Conservation (phyloP, 495 filamentous ascomycete genomes). For the Tuber borchii region DNA sequence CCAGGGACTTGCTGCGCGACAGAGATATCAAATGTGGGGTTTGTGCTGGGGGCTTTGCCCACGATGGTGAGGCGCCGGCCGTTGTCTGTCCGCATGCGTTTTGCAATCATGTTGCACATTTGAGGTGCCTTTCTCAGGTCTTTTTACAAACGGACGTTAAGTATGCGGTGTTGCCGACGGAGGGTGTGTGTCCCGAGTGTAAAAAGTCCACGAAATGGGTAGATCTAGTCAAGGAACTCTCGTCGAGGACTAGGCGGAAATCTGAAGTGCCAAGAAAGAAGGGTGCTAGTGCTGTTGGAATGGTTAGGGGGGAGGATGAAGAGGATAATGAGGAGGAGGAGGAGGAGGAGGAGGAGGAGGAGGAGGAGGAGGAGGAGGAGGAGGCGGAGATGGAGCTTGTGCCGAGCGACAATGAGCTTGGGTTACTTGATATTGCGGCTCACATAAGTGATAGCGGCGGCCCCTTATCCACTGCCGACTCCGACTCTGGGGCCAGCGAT, state of each 20-base stretch:
- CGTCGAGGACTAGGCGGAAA: slow-evolving; percentile 46
- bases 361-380: slow-evolving; percentile 26
- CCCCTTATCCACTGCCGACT: neutral
- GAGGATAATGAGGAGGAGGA: slow-evolving; percentile 22
- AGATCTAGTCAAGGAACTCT: slow-evolving; percentile 74
- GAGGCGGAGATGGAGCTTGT: slow-evolving; percentile 20
- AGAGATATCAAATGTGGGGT: slow-evolving; percentile 55
- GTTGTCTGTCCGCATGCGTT: slow-evolving; percentile 61
- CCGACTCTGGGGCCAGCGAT: neutral
- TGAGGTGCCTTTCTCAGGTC: slow-evolving; percentile 65
- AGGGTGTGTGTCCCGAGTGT: slow-evolving; percentile 70
- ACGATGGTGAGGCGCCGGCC: slow-evolving; percentile 49
- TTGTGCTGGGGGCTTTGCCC: slow-evolving; percentile 51
- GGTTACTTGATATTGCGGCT: neutral
- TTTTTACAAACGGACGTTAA: slow-evolving; percentile 49
- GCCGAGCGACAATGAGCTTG: neutral
- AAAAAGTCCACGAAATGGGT: slow-evolving; percentile 59
- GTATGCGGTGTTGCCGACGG: slow-evolving; percentile 55
- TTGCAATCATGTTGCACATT: slow-evolving; percentile 65
- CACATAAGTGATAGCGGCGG: neutral
- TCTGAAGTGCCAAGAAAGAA: slow-evolving; percentile 23
- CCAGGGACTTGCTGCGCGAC: slow-evolving; percentile 51
- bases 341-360: slow-evolving; percentile 36
- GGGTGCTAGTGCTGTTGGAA: neutral
- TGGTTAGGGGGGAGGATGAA: slow-evolving; percentile 29